Evolutionary conservation across 2,329 filamentous ascomycete genomes (phyloP).

Genomic region (Fusarium camptoceras): DNA sequence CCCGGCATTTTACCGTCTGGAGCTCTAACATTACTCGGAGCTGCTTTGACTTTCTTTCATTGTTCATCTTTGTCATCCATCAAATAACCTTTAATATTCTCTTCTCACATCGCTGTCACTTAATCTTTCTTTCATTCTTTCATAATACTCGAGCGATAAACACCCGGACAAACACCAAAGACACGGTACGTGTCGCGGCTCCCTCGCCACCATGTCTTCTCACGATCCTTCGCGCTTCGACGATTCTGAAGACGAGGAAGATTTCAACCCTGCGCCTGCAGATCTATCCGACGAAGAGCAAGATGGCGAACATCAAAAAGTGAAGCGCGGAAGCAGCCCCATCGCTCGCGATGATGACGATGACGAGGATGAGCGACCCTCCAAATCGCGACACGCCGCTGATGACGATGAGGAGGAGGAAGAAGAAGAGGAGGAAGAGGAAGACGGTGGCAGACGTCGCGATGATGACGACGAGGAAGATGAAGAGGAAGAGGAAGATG

Average conservation of each 20-base stretch:
- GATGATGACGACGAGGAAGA: slow-evolving; percentile 62
- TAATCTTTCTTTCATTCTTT: slow-evolving; percentile 19
- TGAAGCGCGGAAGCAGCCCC: slow-evolving; percentile 57
- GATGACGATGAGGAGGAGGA: slow-evolving; percentile 58
- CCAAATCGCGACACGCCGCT: slow-evolving; percentile 51
- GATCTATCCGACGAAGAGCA: slow-evolving; percentile 74
- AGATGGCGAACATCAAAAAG: slow-evolving; percentile 54
- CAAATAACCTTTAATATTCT: slow-evolving; percentile 22
- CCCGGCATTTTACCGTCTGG: slow-evolving; percentile 37
- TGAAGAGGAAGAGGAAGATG: slow-evolving; percentile 70
- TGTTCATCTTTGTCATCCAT: slow-evolving; percentile 40
- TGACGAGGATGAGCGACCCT: slow-evolving; percentile 53
- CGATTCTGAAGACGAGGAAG: slow-evolving; percentile 81
- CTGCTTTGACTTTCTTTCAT: slow-evolving; percentile 24
- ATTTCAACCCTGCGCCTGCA: slow-evolving; percentile 87
- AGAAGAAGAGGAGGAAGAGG: slow-evolving; percentile 51
- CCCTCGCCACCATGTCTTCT: slow-evolving; percentile 56
- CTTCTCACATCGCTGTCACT: not conserved
- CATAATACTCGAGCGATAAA: not conserved
- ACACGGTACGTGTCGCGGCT: slow-evolving; percentile 39
- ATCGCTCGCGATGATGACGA: slow-evolving; percentile 50
- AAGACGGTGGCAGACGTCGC: slow-evolving; percentile 51
- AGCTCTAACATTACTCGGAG: slow-evolving; percentile 31
- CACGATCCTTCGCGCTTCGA: slow-evolving; percentile 63
- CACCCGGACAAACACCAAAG: slow-evolving; percentile 3